Evolutionary conservation across 1,139 yeast genomes (phyloP), one percentile per base, ranked within the genome.

Genomic region (Petasospora fabianii): DNA sequence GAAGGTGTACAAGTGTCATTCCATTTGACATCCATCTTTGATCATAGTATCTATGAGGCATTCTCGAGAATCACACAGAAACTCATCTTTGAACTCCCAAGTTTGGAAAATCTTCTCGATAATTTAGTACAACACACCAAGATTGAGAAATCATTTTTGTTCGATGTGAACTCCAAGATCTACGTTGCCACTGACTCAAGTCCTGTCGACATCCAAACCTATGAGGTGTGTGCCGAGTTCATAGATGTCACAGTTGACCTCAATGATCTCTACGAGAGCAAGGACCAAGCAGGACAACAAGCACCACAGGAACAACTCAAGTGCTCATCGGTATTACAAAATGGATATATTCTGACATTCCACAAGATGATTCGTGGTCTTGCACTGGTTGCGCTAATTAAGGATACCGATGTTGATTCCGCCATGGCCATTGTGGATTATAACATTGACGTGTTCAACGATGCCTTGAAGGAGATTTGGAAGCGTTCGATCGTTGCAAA

Each of bases 141-240:
- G 27, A 83, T 92, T 49, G 98, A 92, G 53, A 92, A 92, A 64
- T 94, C 94, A 27, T 92, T 90, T 54, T 62, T 92, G 44, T 90
- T 94, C 56, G 98, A 92, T 58, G 80, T 90, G 27, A 85, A 85
- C 56, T 84, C 96, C n/a, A 92, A 92, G 61, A 85, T 92, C 22
- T 92, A 92, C 59, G 90, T 92, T 33, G 97, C 97, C 4, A 92
- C 97, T 0, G 98, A 92, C 60, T 84, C 96, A 0, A 80, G 92
- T 3, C 97, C 97, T 0, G 96, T 90, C 24, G 97, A 92, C 62
- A 85, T 88, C 22, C 96, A 88, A 55, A 85, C 95, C 0, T 92
- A 92, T 59, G 97, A 92, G 60, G 95, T 90, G 3, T 92, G 98
- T 62, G 95, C 97, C 1, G 98, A 92, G 56, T 92, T 90, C 56